phyloP scores from a whole-genome alignment of 192 early-diverging fungal species.

The Podila epicladia region DNA sequence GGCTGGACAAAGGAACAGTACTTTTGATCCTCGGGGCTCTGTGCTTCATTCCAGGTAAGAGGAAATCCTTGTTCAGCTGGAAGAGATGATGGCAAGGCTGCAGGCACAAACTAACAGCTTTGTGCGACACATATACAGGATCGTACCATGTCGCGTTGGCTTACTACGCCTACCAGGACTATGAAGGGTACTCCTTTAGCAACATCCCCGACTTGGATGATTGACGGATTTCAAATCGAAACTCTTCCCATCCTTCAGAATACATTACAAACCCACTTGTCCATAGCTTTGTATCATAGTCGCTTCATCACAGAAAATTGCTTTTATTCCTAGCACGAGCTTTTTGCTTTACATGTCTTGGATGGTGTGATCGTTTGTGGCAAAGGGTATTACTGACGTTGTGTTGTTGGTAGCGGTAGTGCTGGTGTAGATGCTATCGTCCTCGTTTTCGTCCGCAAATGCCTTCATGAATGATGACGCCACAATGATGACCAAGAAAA shows the following conservation, averaged over 20 bases:
- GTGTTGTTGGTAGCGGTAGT: background rate
- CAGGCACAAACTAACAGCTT: background rate
- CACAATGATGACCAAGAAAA: conserved; percentile 13
- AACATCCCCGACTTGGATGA: conserved; percentile 58
- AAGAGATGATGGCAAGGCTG: background rate
- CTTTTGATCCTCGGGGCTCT: conserved; percentile 64
- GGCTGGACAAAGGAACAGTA: conserved; percentile 62
- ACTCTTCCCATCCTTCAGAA: background rate
- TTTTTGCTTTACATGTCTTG: background rate
- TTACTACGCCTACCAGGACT: conserved; percentile 67
- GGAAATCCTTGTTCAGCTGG: background rate
- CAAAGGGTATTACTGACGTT: background rate
- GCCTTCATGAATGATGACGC: conserved; percentile 16
- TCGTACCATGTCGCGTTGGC: conserved; percentile 63
- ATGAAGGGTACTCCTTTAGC: conserved; percentile 63
- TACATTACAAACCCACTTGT: background rate
- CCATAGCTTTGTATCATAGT: too few species aligned
- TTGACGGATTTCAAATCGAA: background rate
- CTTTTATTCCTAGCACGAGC: too few species aligned
- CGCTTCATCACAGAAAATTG: too few species aligned
- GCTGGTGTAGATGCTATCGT: background rate
- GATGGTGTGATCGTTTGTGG: background rate
- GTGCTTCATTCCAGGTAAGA: conserved; percentile 69
- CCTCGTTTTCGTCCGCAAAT: conserved; percentile 24
- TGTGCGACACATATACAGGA: conserved; percentile 25